Percentiles rank a stretch among this genome's conserved stretches.
These are phyloP conservation scores for Dioscorea alata DNA, from an alignment of 106 monocot genomes.

Conservation along the genomic window DNA sequence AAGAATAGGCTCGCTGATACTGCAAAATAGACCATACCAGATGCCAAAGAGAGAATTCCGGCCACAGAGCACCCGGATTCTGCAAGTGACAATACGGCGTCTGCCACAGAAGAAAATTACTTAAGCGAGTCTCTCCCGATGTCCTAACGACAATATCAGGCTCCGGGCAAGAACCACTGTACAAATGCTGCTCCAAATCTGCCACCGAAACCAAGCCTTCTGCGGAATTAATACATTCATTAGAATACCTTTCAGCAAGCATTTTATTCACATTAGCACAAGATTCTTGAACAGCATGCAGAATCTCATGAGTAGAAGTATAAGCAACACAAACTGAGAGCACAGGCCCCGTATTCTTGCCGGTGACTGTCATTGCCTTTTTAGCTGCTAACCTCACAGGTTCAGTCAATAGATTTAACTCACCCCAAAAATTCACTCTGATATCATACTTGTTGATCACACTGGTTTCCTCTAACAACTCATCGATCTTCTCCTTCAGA, in stretches of 20 bases:
- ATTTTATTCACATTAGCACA: background rate
- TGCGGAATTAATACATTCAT: background rate
- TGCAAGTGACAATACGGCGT: slow-evolving; percentile 1
- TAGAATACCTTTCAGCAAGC: too few species aligned
- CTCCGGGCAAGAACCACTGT: slow-evolving; percentile 4
- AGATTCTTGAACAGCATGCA: background rate
- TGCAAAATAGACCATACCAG: slow-evolving; percentile 16
- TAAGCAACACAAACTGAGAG: slow-evolving; percentile 19
- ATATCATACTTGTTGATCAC: background rate
- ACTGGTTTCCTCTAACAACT: background rate
- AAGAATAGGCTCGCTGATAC: slow-evolving; percentile 11
- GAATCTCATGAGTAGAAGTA: slow-evolving; percentile 15
- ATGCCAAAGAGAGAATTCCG: slow-evolving; percentile 12
- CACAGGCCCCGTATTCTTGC: background rate
- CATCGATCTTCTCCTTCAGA: slow-evolving; percentile 14
- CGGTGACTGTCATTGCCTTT: slow-evolving; percentile 6
- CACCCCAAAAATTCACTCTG: slow-evolving; percentile 8
- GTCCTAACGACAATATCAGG: slow-evolving; percentile 23
- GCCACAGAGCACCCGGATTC: slow-evolving; percentile 16
- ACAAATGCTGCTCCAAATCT: slow-evolving; percentile 16
- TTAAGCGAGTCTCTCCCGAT: slow-evolving; percentile 26
- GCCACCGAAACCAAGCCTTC: background rate
- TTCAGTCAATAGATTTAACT: slow-evolving; percentile 6
- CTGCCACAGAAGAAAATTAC: slow-evolving; percentile 32
- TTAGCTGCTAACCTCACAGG: slow-evolving; percentile 1